Conservation (phyloP, 1,284 basidiomycete species). For the Nidula niveotomentosa region DNA sequence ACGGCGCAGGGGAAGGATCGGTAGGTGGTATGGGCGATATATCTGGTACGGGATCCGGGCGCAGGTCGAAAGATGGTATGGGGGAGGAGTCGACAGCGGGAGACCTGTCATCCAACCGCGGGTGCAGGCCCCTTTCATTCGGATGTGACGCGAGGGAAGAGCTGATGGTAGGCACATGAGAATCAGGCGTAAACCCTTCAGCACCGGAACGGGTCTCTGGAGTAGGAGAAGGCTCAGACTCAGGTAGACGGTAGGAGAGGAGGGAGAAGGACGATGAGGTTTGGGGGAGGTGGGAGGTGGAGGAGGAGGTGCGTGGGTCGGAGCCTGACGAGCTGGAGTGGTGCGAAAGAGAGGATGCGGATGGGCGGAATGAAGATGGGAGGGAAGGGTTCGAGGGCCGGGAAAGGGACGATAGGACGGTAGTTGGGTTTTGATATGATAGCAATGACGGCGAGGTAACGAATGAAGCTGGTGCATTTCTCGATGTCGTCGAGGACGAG, state of each 20-base stretch:
- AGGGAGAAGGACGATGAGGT: background rate
- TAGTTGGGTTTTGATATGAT: too few relatives aligned
- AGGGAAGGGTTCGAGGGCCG: background rate
- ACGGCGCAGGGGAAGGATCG: background rate
- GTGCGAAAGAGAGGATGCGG: background rate
- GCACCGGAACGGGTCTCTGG: too few relatives aligned
- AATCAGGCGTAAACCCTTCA: too few relatives aligned
- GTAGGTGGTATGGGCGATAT: background rate
- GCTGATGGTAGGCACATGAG: too few relatives aligned
- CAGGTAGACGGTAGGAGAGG: background rate
- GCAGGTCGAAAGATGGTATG: background rate
- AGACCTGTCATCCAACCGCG: background rate
- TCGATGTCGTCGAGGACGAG: background rate
- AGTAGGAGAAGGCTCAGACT: background rate
- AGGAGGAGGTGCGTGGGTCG: background rate
- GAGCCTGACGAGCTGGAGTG: background rate
- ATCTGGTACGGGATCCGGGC: background rate
- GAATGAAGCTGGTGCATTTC: background rate
- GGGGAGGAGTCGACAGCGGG: background rate
- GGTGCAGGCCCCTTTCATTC: background rate
- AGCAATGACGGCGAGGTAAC: background rate
- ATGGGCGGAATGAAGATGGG: background rate
- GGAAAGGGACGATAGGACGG: background rate
- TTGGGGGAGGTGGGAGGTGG: background rate
- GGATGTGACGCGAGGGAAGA: background rate